Percentiles rank a stretch among this genome's conserved stretches.
Conservation (phyloP, 163 green algal genomes). For the Scenedesmus sp. region DNA sequence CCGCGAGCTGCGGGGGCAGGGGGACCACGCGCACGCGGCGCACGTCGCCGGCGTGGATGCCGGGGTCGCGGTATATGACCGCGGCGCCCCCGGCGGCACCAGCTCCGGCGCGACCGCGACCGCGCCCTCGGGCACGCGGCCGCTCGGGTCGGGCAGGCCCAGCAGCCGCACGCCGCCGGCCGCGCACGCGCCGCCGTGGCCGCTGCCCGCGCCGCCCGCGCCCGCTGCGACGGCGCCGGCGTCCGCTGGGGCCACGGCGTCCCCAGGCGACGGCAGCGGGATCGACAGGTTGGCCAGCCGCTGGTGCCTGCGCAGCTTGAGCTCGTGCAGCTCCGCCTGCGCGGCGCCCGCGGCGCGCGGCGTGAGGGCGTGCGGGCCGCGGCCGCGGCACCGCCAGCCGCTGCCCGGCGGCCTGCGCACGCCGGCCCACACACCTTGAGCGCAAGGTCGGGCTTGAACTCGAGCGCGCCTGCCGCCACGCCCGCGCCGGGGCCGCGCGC, state of each 20-base stretch:
- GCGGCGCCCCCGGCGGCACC: background rate
- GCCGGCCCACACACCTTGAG: too few relatives aligned
- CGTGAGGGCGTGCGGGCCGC: background rate
- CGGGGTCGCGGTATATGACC: slow-evolving; percentile 29
- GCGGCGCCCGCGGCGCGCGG: too few relatives aligned
- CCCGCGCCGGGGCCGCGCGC: background rate
- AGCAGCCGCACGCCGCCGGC: slow-evolving; percentile 6
- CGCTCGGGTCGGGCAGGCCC: slow-evolving; percentile 21
- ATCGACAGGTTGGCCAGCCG: slow-evolving; percentile 26
- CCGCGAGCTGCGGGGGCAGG: slow-evolving; percentile 6
- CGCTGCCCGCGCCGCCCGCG: background rate
- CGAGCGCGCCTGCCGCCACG: background rate
- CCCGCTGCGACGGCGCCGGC: background rate
- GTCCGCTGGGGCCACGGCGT: background rate
- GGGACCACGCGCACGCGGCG: slow-evolving; percentile 1
- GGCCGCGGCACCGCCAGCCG: background rate
- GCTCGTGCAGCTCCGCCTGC: slow-evolving; percentile 14
- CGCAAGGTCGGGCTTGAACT: slow-evolving; percentile 20
- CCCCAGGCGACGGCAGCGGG: slow-evolving; percentile 5
- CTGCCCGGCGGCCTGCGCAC: too few relatives aligned
- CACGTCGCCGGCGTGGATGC: slow-evolving; percentile 37
- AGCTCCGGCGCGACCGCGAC: slow-evolving; percentile 6
- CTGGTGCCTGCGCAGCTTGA: slow-evolving; percentile 8
- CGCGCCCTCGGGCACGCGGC: background rate
- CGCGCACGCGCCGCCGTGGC: background rate